phyloP scores from a whole-genome alignment of 2,329 filamentous ascomycete genomes.

The Hypoxylon sp. region DNA sequence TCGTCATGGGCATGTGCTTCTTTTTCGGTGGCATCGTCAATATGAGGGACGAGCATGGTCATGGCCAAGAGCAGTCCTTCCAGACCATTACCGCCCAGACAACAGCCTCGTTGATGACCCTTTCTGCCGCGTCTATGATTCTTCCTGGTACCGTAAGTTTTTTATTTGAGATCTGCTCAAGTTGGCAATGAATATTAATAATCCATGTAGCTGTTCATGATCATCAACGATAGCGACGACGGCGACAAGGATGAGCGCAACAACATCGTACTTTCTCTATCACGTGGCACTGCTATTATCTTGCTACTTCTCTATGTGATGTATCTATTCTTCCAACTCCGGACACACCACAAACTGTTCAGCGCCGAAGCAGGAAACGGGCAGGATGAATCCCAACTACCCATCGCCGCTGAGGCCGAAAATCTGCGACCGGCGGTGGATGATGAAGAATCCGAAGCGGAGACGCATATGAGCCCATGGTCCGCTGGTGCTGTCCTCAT shows the following conservation, averaged over 20 bases:
- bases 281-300: constrained; percentile 79
- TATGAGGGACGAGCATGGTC: constrained; percentile 63
- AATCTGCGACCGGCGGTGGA: constrained; percentile 29
- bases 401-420: constrained; percentile 27
- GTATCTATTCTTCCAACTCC: constrained; percentile 81
- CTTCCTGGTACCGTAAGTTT: constrained; percentile 73
- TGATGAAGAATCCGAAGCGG: constrained; percentile 52
- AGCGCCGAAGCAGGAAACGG: constrained; percentile 57
- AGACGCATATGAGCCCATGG: constrained; percentile 66
- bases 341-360: constrained; percentile 77
- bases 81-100: constrained; percentile 81
- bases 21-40: constrained; percentile 76
- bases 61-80: constrained; percentile 73
- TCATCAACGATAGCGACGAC: constrained; percentile 56
- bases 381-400: constrained; percentile 29
- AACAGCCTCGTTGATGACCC: constrained; percentile 76
- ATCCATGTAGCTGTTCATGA: constrained; percentile 74
- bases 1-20: constrained; percentile 86
- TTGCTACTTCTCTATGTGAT: constrained; percentile 77
- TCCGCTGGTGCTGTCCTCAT: constrained; percentile 73
- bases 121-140: constrained; percentile 79
- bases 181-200: too few species aligned
- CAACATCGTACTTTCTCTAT: constrained; percentile 73
- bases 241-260: constrained; percentile 51
- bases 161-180: too few species aligned